Evolutionary conservation across 23 red algal genomes (phyloP), one percentile per base, ranked within the genome.

Genomic region (Gracilaria domingensis): DNA sequence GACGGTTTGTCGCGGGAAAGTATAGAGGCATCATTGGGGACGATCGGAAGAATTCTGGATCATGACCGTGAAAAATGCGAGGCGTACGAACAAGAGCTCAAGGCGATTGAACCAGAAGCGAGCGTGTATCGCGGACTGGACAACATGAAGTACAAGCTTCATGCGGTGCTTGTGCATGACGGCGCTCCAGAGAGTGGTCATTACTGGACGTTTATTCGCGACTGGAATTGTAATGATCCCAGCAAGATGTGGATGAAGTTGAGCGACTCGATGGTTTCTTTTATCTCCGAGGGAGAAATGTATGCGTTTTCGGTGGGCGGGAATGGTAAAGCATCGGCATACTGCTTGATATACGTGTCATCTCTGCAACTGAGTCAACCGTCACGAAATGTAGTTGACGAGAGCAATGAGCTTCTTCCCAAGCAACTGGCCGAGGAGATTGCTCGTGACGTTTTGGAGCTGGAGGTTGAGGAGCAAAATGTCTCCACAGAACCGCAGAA

Each of bases 81-180:
- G 25, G 24, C 26, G 26, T 69, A 94, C 35, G 86, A 87, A 26
- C 55, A 24, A 20, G 51, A 83, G 57, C 60, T 88, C 58, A 60
- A 53, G 17, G 77, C 33, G 49, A 53, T 92, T 12, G 78, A 80
- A 40, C 83, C 91, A 32, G 90, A 95, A 65, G 1, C 58, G 40
- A 58, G 55, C 20, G 66, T 77, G 24, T 95, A 93, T 71, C 60
- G 58, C 26, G 80, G 50, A 21, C 85, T 95, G 13, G 23, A 40
- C 21, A 35, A 30, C n/a, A 80, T 85, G 67, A 81, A 85, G 82
- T 98, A 95, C 77, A 61, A 66, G 8, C 78, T 98, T 40, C 90
- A 94, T 77, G 97, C 89, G 37, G 97, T 98, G 64, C 91, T 98
- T 32, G 97, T 98, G 42, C 97, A 98, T 69, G 93, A 95, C 37